Evolutionary conservation across 1,139 yeast genomes (phyloP), one percentile per base, ranked within the genome.

Genomic region (Taphrina populina): DNA sequence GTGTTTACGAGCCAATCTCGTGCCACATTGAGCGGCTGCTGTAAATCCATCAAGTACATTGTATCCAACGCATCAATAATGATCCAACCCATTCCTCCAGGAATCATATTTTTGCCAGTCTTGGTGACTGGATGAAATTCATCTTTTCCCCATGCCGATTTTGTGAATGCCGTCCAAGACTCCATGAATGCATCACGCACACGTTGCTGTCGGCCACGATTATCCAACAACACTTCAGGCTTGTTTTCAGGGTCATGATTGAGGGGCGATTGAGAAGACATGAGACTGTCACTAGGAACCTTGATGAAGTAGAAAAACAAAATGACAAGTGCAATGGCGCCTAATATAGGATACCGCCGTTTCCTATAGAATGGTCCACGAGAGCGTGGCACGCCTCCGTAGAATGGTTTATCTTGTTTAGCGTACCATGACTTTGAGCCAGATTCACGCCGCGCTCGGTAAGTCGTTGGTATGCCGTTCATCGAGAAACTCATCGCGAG

Each of bases 31-130:
- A 86, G 74, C 64, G 86, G 88, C 19, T 79, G 81, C 7, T 77
- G 72, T 52, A 88, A 78, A 30, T 80, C 88, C 96, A 90, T 88
- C 27, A 90, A 64, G 73, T 81, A 76, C 74, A 90, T 71, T 0
- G 96, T 86, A 66, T 92, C 97, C 56, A 92, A 70, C 1, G 95
- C 77, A 68, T 90, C 97, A 5, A 90, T 95, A 64, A 90, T 83
- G 69, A 90, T 86, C 96, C 96, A 90, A 1, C 98, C 98, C 63
- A 90, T 71, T 1, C 97, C 96, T 58, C 76, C 70, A 5, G 82
- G 82, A 21, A 58, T 52, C 88, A 88, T 84, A 65, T 88, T 85
- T 59, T 77, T 73, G n/a, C 88, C 88, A 1, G 65, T 68, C 56
- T 81, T 78, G 11, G 76, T 68, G 17, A 84, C 67, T 0, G 96